Evolutionary conservation across 495 filamentous ascomycete genomes (phyloP).

Genomic region (Astrocystis sublimbata): DNA sequence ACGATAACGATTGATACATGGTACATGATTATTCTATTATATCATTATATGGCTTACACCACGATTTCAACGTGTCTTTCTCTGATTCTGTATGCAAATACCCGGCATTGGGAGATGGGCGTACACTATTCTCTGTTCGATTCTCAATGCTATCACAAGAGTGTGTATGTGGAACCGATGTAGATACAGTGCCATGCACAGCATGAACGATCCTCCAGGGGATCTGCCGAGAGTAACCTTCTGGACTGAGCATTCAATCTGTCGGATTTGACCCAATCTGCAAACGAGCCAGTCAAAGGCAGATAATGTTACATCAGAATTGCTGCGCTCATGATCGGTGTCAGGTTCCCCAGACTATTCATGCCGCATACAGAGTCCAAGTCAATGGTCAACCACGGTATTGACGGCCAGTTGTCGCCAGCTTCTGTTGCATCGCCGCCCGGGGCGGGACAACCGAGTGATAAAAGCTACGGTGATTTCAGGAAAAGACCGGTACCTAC

Average conservation of each 20-base stretch:
- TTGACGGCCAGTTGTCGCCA: not conserved
- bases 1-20: too few relatives aligned
- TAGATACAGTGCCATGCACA: not conserved
- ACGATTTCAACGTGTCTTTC: not conserved
- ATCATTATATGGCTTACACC: not conserved
- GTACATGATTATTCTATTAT: not conserved
- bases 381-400: slow-evolving; percentile 1
- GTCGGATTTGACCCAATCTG: slow-evolving; percentile 7
- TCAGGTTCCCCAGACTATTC: slow-evolving; percentile 14
- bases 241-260: not conserved
- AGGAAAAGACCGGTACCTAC: too few relatives aligned
- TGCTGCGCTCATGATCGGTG: not conserved
- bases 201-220: not conserved
- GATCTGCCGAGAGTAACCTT: slow-evolving; percentile 11
- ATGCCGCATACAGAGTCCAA: not conserved
- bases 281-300: slow-evolving; percentile 1
- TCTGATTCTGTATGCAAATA: not conserved
- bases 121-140: not conserved
- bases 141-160: not conserved
- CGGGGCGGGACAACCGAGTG: not conserved
- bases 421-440: slow-evolving; percentile 2
- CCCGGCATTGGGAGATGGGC: not conserved
- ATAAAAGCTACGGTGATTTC: not conserved
- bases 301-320: slow-evolving; percentile 8
- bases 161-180: not conserved